phyloP scores from a whole-genome alignment of 2,329 filamentous ascomycete species.

The Cladosporium austrohemisphaericum region DNA sequence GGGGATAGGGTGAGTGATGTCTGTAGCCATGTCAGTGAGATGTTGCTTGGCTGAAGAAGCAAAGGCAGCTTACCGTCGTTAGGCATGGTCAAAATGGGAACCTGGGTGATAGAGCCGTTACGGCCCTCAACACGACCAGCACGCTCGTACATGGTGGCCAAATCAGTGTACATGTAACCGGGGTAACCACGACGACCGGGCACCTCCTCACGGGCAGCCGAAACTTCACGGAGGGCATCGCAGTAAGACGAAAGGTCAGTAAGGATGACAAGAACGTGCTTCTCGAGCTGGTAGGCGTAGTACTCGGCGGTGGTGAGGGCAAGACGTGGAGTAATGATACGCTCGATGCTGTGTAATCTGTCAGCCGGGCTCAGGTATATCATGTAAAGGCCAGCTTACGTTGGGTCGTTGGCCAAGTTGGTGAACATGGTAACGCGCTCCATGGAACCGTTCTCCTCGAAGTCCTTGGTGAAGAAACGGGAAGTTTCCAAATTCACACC shows the following conservation, averaged over 20 bases:
- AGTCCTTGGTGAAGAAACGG: slow-evolving; percentile 97
- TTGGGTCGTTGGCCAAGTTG: slow-evolving; percentile 98
- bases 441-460: slow-evolving; percentile 98
- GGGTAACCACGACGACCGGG: slow-evolving; percentile 98
- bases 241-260: slow-evolving; percentile 98
- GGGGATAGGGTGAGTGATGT: slow-evolving; percentile 98
- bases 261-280: slow-evolving; percentile 98
- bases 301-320: slow-evolving; percentile 98
- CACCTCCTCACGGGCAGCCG: slow-evolving; percentile 95
- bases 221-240: slow-evolving; percentile 97
- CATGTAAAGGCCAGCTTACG: slow-evolving; percentile 54
- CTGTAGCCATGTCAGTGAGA: slow-evolving; percentile 36
- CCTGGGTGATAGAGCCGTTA: slow-evolving; percentile 98
- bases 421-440: slow-evolving; percentile 96
- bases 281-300: slow-evolving; percentile 99
- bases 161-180: slow-evolving; percentile 99
- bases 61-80: slow-evolving; percentile 69
- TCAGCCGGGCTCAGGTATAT: slow-evolving; percentile 22
- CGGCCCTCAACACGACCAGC: slow-evolving; percentile 95
- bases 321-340: slow-evolving; percentile 98
- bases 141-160: slow-evolving; percentile 99
- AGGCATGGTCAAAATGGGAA: slow-evolving; percentile 98
- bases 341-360: slow-evolving; percentile 70
- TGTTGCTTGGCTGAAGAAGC: background rate
- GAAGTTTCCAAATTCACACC: slow-evolving; percentile 99